Conservation (phyloP, 2,329 filamentous ascomycete genomes). For the Huntiella abstrusa region DNA sequence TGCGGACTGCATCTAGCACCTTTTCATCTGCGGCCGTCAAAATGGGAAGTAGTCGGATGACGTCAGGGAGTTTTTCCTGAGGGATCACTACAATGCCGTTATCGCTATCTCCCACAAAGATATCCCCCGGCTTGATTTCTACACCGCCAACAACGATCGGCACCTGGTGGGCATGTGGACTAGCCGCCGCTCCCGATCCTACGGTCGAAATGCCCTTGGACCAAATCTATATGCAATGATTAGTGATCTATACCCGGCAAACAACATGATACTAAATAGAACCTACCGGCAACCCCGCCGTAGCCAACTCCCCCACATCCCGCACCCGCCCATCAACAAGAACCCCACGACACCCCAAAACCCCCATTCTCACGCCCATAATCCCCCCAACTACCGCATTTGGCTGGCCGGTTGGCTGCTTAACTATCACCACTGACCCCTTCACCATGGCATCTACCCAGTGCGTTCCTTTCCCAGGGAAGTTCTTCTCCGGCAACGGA, state of each 20-base stretch:
- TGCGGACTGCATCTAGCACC: conserved; percentile 45
- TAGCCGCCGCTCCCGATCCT: conserved; percentile 35
- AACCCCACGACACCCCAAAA: conserved; percentile 38
- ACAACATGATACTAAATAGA: no score
- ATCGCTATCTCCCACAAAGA: conserved; percentile 49
- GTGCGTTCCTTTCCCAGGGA: conserved; percentile 36
- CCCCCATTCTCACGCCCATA: conserved; percentile 51
- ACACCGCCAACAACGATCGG: conserved; percentile 26
- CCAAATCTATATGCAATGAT: conserved; percentile 28
- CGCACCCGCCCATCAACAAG: conserved; percentile 51
- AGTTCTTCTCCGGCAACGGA: conserved; percentile 23
- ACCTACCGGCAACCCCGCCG: conserved; percentile 36
- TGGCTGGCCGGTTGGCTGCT: conserved; percentile 43
- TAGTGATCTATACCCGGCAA: not conserved
- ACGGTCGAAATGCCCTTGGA: conserved; percentile 36
- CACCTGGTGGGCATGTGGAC: conserved; percentile 33
- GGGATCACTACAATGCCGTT: conserved; percentile 56
- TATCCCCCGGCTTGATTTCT: conserved; percentile 35
- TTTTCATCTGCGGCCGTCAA: conserved; percentile 33
- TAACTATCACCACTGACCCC: conserved; percentile 45
- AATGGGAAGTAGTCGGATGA: conserved; percentile 40
- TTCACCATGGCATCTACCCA: conserved; percentile 47
- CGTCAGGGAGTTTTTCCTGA: conserved; percentile 34
- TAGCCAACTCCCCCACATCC: conserved; percentile 42
- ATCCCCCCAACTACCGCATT: conserved; percentile 63